Base-by-base conservation (phyloP, 1,284 basidiomycete species). In the Trichosporon faecale region DNA sequence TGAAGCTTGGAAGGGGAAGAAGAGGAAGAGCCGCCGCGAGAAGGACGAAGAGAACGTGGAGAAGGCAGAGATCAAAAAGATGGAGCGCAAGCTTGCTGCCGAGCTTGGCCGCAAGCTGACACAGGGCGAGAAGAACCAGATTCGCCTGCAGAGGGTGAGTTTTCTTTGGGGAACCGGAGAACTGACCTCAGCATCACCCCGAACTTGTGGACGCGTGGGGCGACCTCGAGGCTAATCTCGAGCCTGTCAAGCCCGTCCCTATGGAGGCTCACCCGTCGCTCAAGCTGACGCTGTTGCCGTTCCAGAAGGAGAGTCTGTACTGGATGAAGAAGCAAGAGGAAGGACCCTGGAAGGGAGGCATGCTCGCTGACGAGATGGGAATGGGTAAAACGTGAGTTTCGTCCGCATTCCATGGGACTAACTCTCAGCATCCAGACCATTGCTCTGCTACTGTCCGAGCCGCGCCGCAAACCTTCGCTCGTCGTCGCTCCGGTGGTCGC, bases 271-370 rank as follows among this genome's bases (percentile, higher is more conserved):
- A 97, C 3, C 84, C 85, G 1, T 90, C 90, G 9, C 85, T 99
- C 71, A 95, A 93, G 80, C 83, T 87, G 70, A 71, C 83, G 61
- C 80, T 89, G 0, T 79, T 89, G n/a, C 88, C 88, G 0, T 89
- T 89, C 84, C 96, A 99, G 82, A 89, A 89, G 72, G 97, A 99
- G 84, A 94, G 93, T 81, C 85, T 99, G 69, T 89, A 88, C 80
- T 99, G 97, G 97, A 95, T 99, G 92, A 89, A 90, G 73, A 88
- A 94, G 78, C 97, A 99, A 85, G 97, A 99, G 84, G 85, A 90
- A 70, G 88, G 92, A 3, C 84, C 89, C 6, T 98, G 95, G 94
- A 86, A 86, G 64, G 96, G 97, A 55, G 97, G 96, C 12, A 91
- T 99, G 88, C 86, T 99, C 67, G 95, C 96, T 37, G 93, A 83